Percentiles rank a stretch among this genome's conserved stretches.
Conservation (phyloP, 2,329 filamentous ascomycete species). For the Hypomyces perniciosus region DNA sequence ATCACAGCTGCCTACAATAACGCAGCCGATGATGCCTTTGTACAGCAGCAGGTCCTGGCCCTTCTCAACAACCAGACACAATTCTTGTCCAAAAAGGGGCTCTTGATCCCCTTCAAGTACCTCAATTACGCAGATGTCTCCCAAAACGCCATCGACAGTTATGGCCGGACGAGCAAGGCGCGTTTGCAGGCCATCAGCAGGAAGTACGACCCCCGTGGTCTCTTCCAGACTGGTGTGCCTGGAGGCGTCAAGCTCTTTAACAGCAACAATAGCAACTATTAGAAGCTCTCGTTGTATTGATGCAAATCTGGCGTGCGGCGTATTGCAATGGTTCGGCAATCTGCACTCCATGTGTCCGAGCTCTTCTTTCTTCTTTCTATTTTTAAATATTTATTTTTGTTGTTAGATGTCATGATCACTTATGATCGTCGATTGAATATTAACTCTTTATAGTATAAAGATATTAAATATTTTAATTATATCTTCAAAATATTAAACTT, state of each 20-base stretch:
- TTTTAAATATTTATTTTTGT: no score
- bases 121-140: conserved; percentile 10
- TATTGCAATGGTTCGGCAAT: no score
- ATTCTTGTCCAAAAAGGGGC: background rate
- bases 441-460: no score
- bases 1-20: conserved; percentile 2
- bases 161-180: conserved; percentile 1
- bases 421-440: no score
- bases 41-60: background rate
- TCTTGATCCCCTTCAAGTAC: conserved; percentile 3
- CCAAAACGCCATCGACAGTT: conserved; percentile 6
- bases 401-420: no score
- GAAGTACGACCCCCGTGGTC: conserved; percentile 11
- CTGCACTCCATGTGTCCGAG: no score
- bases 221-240: conserved; percentile 8
- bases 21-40: background rate
- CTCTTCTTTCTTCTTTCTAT: no score
- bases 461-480: no score
- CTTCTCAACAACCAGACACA: background rate
- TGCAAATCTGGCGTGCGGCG: no score
- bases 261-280: no score
- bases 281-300: no score
- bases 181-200: background rate
- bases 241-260: conserved; percentile 7
- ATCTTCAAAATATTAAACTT: no score